Base-by-base conservation (phyloP, 129 eudicot genomes). In the Escallonia herrerae region DNA sequence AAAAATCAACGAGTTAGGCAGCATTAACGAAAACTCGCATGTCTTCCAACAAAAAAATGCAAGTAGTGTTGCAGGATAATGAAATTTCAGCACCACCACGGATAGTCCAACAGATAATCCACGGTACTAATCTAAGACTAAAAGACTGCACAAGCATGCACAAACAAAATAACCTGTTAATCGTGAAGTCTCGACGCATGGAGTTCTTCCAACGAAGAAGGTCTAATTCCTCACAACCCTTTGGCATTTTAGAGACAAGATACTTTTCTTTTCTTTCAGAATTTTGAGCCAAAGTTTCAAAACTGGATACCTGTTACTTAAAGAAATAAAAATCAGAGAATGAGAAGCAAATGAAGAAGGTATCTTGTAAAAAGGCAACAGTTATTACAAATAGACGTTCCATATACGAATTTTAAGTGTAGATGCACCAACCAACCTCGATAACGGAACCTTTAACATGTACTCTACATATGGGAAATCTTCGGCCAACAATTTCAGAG, bases 401-500 rank as follows among this genome's bases (percentile, higher is more conserved):
- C 49, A 59, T 37, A 62, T 58, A 65, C 70, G 40, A 58, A 68
- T 15, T 10, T 44, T 45, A 49, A 48, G 14, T 54, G 53, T 43
- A 62, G 50, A 66, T 70, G 70, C 56, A 77, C 15, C 51, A 9
- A 79, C 88, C 59, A 67, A 83, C 99, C 96, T 93, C 96, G 65
- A 93, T 75, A 61, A 66, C 51, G 22, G 84, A 72, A 56, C 83
- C 85, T 66, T 73, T 78, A 40, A 86, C 38, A 65, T 44, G 67
- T 60, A 93, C 95, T 44, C 37, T 67, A 70, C 99, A 93, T 60
- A 93, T 79, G 43, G 99, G 99, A 80, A 88, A 93, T 10, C 85
- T 67, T 15, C 47, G 69, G 7, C 96, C 99, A 70, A 93, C 86
- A 77, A 88, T 81, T 63, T 62, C 44, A 62, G 87, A 75, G 14